Conservation (phyloP, 1,284 basidiomycete species). For the Cryptococcus sp. region DNA sequence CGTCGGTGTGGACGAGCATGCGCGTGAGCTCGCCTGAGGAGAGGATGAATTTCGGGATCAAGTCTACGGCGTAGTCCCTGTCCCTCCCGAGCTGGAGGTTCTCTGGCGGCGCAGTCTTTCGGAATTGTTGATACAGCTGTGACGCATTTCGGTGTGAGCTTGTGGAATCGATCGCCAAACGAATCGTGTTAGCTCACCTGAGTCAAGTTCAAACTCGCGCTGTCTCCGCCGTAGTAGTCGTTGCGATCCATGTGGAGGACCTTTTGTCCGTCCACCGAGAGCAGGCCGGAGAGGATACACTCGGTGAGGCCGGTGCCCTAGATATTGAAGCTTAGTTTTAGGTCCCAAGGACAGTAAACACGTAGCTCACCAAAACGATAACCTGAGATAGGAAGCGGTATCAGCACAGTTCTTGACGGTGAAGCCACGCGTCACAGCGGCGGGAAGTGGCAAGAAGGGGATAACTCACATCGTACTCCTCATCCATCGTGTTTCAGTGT, state of each 20-base stretch:
- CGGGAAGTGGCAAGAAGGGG: not conserved
- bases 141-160: not conserved
- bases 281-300: constrained; percentile 92
- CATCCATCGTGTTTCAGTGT: constrained; percentile 44
- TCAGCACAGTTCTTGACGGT: not conserved
- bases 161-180: not conserved
- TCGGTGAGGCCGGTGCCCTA: constrained; percentile 93
- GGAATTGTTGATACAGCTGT: constrained; percentile 96
- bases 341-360: not conserved
- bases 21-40: constrained; percentile 96
- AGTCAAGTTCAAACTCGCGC: constrained; percentile 94
- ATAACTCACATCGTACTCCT: constrained; percentile 55
- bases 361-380: constrained; percentile 66
- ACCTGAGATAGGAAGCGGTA: constrained; percentile 60
- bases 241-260: constrained; percentile 99
- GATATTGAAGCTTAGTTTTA: not conserved
- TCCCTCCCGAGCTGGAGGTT: constrained; percentile 73
- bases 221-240: constrained; percentile 98
- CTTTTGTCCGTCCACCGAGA: constrained; percentile 99
- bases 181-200: constrained; percentile 62
- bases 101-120: constrained; percentile 63
- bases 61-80: constrained; percentile 93
- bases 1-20: constrained; percentile 98
- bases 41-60: constrained; percentile 96
- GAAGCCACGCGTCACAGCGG: not conserved